phyloP scores from a whole-genome alignment of 305 asterid species.

The Fraxinus velutina region DNA sequence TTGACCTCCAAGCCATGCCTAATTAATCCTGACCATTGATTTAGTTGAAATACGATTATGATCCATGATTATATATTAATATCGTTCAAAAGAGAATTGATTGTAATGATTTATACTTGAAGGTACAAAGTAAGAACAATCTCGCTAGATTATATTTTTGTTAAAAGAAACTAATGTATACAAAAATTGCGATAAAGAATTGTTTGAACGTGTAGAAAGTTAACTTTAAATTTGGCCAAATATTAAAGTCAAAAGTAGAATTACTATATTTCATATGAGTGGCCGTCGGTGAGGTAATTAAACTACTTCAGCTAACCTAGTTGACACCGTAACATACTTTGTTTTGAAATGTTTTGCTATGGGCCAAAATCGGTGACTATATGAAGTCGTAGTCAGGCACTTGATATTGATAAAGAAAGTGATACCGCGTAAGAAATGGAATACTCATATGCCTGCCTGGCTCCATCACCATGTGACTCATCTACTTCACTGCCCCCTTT shows the following conservation, averaged over 20 bases:
- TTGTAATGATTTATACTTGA: too few relatives aligned
- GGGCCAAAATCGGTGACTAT: not conserved
- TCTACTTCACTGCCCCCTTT: constrained; percentile 9
- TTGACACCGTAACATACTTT: not conserved
- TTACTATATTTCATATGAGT: not conserved
- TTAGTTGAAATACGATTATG: not conserved
- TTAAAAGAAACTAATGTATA: too few relatives aligned
- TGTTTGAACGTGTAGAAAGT: not conserved
- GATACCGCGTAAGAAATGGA: constrained; percentile 43
- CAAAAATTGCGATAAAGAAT: too few relatives aligned
- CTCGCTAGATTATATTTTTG: too few relatives aligned
- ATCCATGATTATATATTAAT: too few relatives aligned
- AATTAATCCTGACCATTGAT: not conserved
- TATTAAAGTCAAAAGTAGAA: not conserved
- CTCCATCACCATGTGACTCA: constrained; percentile 40
- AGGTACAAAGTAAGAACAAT: too few relatives aligned
- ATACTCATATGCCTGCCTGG: constrained; percentile 25
- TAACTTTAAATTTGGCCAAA: not conserved
- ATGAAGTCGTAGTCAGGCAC: not conserved
- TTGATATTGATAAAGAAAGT: constrained; percentile 3
- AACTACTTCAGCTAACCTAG: not conserved
- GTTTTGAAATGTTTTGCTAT: not conserved
- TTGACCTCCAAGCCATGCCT: not conserved
- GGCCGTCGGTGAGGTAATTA: not conserved
- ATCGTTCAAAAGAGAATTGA: too few relatives aligned